Evolutionary conservation across 257 asterid species (phyloP), one percentile per base, ranked within the genome.

Genomic region (Solanum microdontum): DNA sequence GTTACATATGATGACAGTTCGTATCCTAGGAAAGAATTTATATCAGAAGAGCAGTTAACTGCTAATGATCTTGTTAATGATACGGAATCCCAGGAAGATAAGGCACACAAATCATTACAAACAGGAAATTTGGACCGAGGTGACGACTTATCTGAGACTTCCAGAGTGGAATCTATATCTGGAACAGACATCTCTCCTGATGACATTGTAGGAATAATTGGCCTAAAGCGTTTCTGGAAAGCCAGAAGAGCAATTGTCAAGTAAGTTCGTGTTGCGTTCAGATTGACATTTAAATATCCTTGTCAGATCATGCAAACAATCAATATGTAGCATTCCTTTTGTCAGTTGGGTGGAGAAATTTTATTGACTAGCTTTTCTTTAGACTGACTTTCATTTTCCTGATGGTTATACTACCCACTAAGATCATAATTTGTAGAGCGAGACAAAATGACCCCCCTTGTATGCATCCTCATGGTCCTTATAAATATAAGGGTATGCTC

Each of bases 171-270:
- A 86, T 90, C 93, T 80, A 84, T 91, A 69, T 90, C 93, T 26
- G 93, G 90, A 69, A 86, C 87, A 87, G 96, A 93, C 82, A 82
- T 94, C 62, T 91, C 94, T 73, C 99, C 99, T 39, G 99, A 96
- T 82, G 98, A 94, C 86, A 91, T 94, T 86, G 98, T 93, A 15
- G 95, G 97, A 84, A 86, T 92, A 37, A 92, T 96, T 28, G 99
- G 99, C 82, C 95, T 89, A 93, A 96, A 94, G 86, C 93, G 88
- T 83, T 96, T 96, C 87, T 96, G 98, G 98, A 96, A 94, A 91
- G 98, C 98, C 83, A 93, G 99, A 88, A 92, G 92, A 89, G 96
- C 97, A 69, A 94, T 96, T 90, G 88, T 91, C 90, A 94, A 93
- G 98, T 96, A 93, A 93, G 98, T 93, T 88, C 43, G n/a, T 86